Conservation (phyloP, 2,329 filamentous ascomycete genomes). For the Fusarium chuoi region DNA sequence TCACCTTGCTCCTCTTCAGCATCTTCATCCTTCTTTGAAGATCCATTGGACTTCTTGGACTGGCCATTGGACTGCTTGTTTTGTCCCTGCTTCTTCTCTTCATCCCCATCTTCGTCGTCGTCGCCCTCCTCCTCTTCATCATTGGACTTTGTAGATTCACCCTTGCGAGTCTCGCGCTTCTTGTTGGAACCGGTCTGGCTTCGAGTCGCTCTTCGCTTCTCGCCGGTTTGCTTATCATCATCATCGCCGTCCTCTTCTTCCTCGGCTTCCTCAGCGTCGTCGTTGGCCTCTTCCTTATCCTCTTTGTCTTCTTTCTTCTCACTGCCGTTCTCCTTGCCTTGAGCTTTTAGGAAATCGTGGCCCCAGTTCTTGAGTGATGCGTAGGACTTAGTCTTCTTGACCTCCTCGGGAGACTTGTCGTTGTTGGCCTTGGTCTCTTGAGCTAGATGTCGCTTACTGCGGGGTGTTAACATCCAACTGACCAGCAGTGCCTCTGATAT, state of each 20-base stretch:
- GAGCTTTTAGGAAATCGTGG: constrained; percentile 61
- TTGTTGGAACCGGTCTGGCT: constrained; percentile 45
- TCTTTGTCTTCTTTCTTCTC: constrained; percentile 25
- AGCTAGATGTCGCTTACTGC: constrained; percentile 70
- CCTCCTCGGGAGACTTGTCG: constrained; percentile 58
- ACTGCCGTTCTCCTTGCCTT: constrained; percentile 18
- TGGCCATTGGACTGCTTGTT: constrained; percentile 21
- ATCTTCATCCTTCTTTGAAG: constrained; percentile 15
- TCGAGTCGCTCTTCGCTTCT: constrained; percentile 43
- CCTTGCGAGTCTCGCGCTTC: constrained; percentile 46
- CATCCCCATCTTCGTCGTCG: constrained; percentile 12
- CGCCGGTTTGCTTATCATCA: constrained; percentile 29
- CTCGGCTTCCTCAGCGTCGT: background rate
- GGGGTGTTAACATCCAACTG: background rate
- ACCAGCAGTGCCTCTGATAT: fast-evolving
- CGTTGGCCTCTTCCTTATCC: constrained; percentile 9
- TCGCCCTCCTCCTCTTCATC: constrained; percentile 23
- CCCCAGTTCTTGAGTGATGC: constrained; percentile 72
- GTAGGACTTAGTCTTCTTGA: constrained; percentile 63
- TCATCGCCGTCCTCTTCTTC: constrained; percentile 18
- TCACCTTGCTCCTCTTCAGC: background rate
- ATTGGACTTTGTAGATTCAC: constrained; percentile 34
- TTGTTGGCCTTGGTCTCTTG: constrained; percentile 69
- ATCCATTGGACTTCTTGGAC: constrained; percentile 15
- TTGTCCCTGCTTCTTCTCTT: constrained; percentile 6